A percentile compares a stretch with the other conserved stretches of the same genome.
Conservation (phyloP, 805 yeast genomes). For the Wickerhamomyces chaumierensis region DNA sequence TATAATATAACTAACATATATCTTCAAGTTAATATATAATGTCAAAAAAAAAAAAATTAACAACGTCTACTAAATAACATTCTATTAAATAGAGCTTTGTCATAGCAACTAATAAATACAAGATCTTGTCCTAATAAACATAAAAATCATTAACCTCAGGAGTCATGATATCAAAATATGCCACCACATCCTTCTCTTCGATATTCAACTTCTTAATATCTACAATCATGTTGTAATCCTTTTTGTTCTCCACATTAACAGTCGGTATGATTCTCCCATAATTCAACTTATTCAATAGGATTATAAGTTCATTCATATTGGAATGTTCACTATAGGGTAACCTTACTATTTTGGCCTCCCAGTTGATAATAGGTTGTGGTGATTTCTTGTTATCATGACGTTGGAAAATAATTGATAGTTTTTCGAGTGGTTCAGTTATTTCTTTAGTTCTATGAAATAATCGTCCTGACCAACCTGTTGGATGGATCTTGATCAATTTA, state of each 20-base stretch:
- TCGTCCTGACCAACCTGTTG: background rate
- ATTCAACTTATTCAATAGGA: constrained; percentile 44
- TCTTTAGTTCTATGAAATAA: background rate
- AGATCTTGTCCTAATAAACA: too few relatives aligned
- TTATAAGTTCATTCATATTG: constrained; percentile 68
- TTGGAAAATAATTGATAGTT: background rate
- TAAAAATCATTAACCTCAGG: background rate
- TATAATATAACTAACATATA: too few relatives aligned
- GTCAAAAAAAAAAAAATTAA: too few relatives aligned
- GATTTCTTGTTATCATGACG: too few relatives aligned
- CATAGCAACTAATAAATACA: too few relatives aligned
- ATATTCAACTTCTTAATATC: constrained; percentile 9
- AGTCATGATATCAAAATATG: background rate
- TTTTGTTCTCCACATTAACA: constrained; percentile 36
- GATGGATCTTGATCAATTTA: background rate
- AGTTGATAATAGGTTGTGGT: too few relatives aligned
- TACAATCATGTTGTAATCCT: constrained; percentile 12
- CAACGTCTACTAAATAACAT: too few relatives aligned
- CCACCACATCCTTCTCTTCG: background rate
- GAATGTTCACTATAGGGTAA: constrained; percentile 95
- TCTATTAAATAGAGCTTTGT: too few relatives aligned
- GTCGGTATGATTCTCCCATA: constrained; percentile 63
- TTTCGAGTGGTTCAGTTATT: constrained; percentile 1
- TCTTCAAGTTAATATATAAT: too few relatives aligned
- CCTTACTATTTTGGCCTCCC: constrained; percentile 23